Evolutionary conservation across 192 early-diverging fungal genomes (phyloP), one percentile per base, ranked within the genome.

Genomic region (Kappamyces sp.): DNA sequence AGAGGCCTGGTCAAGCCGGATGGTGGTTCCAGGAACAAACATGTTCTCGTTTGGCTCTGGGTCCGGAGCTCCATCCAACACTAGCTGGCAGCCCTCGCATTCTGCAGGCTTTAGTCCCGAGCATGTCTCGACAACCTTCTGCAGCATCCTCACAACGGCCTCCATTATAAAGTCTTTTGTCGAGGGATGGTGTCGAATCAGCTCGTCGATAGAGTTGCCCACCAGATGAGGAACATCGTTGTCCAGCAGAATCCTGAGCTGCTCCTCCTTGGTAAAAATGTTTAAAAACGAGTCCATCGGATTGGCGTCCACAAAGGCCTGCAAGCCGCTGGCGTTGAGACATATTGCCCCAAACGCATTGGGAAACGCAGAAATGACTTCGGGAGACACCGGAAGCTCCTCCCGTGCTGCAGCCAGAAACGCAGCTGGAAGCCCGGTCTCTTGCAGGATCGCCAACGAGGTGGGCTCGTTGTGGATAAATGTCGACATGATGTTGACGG

Each of bases 391-490:
- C 1, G 91, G 90, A 10, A 93, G 78, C 34, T 89, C 82, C 23
- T 73, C 69, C 8, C 75, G 77, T n/a, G 89, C 68, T 31, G 83
- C 72, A 31, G 63, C 71, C 38, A 97, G 75, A 66, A 99, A 85
- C 1, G 83, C 82, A 51, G 93, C 84, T 1, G 94, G 91, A 37
- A 99, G 70, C 46, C 84, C 80, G 5, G 85, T 75, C 69, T 99
- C 97, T 67, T 99, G 97, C 40, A 99, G 78, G 52, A 99, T 95
- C 5, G 88, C 68, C 33, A 99, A 71, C 9, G 84, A 92, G 0
- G 94, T 97, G 1, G 97, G 97, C 58, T 99, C 97, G 62, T 99
- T 99, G 65, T 99, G 92, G 40, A 99, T 92, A 50, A 99, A 89
- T 3, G 90, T 92, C 0, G 94, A 85, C 82, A 90, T 92, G 41